phyloP scores from a whole-genome alignment of 208 protist genomes.

The Crithidia brevicula region DNA sequence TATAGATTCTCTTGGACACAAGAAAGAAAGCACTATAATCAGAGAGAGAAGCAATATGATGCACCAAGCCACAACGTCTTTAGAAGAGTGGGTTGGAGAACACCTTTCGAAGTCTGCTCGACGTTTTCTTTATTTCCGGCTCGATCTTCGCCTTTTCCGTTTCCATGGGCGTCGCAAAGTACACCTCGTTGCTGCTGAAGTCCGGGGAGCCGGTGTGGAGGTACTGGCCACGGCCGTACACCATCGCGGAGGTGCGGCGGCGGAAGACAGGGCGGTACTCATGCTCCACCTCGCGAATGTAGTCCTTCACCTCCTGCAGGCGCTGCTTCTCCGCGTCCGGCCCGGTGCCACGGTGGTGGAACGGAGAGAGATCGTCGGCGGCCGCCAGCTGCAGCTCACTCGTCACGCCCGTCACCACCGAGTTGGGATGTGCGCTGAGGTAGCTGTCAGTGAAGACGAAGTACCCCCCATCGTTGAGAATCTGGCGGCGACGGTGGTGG shows the following conservation, averaged over 20 bases:
- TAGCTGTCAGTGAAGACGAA: constrained; percentile 41
- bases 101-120: not conserved
- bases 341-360: constrained; percentile 5
- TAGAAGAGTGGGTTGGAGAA: constrained; percentile 7
- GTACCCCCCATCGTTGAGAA: constrained; percentile 32
- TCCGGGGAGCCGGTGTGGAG: constrained; percentile 1
- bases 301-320: constrained; percentile 30
- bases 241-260: constrained; percentile 14
- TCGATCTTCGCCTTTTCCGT: not conserved
- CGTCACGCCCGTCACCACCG: constrained; percentile 23
- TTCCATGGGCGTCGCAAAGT: not conserved
- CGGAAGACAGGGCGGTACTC: constrained; percentile 36
- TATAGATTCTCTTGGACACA: no score
- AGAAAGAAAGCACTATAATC: not conserved
- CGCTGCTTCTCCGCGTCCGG: constrained; percentile 28
- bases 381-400: constrained; percentile 20
- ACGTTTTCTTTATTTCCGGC: not conserved
- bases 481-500: constrained; percentile 9
- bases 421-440: constrained; percentile 21
- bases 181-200: not conserved
- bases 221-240: constrained; percentile 35
- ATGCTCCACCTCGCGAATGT: constrained; percentile 27
- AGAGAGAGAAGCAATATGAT: not conserved
- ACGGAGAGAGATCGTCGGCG: not conserved
- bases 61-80: not conserved